These are phyloP conservation scores for Penicillium subrubescens DNA, from an alignment of 495 filamentous ascomycete species.

Conservation along the genomic window DNA sequence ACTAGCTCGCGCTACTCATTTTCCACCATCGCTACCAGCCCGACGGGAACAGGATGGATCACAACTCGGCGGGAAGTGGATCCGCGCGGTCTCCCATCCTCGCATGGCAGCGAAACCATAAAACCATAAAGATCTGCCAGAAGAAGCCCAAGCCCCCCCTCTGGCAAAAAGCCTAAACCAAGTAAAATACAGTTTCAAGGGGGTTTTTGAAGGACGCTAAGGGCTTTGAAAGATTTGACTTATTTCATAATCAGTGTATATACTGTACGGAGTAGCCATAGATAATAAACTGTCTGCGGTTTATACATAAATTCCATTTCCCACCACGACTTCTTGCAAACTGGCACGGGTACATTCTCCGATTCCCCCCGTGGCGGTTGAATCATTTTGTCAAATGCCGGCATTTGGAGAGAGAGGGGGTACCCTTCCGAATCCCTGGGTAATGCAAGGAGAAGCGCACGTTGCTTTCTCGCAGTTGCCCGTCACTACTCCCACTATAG, in stretches of 20 bases:
- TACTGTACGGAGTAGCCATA: too few species aligned
- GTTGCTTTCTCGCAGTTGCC: not conserved
- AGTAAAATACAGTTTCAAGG: not conserved
- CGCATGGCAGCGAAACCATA: slow-evolving; percentile 7
- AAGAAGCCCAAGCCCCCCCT: not conserved
- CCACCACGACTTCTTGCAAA: not conserved
- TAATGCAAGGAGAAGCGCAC: slow-evolving; percentile 14
- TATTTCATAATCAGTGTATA: not conserved
- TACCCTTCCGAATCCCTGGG: not conserved
- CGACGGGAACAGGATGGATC: slow-evolving; percentile 2
- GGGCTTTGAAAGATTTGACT: not conserved
- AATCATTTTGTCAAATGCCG: not conserved
- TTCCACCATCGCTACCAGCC: not conserved
- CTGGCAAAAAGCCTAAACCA: not conserved
- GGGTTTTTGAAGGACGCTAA: not conserved
- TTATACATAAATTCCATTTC: not conserved
- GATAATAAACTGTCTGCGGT: too few species aligned
- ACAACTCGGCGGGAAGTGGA: slow-evolving; percentile 10
- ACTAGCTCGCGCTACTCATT: not conserved
- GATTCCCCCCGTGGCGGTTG: slow-evolving; percentile 4
- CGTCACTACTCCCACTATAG: not conserved
- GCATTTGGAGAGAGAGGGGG: not conserved
- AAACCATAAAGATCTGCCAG: not conserved
- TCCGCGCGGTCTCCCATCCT: slow-evolving; percentile 4
- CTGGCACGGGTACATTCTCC: not conserved